Conservation (phyloP, 2,329 filamentous ascomycete genomes). For the Colletotrichum coccodes region DNA sequence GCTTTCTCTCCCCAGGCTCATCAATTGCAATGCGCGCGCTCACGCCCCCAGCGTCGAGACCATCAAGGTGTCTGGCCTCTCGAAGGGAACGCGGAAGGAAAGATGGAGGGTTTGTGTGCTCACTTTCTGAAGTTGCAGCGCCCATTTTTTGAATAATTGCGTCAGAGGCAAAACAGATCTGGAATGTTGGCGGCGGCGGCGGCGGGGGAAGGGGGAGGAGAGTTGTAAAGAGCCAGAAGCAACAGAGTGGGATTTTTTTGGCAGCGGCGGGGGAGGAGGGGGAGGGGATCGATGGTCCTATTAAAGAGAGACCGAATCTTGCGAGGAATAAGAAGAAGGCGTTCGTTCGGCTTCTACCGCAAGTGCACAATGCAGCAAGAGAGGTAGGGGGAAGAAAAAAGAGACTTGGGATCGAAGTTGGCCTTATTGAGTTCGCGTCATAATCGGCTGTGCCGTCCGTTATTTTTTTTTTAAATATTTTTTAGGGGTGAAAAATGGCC, state of each 20-base stretch:
- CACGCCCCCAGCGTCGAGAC: not conserved
- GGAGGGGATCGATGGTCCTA: not conserved
- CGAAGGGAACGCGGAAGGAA: not conserved
- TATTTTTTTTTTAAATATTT: not conserved
- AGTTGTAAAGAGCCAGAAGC: not conserved
- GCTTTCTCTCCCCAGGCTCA: not conserved
- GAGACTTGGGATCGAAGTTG: constrained; percentile 12
- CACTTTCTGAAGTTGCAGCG: constrained; percentile 26
- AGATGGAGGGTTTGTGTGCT: constrained; percentile 9
- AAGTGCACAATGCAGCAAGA: not conserved
- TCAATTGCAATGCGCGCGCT: constrained; percentile 4
- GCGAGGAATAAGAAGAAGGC: not conserved
- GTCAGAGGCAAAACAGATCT: constrained; percentile 15
- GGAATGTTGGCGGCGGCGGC: constrained; percentile 11
- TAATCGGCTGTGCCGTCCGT: constrained; percentile 15
- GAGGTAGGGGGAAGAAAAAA: not conserved
- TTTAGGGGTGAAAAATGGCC: constrained; percentile 21
- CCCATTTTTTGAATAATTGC: constrained; percentile 24
- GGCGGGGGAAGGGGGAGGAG: not conserved
- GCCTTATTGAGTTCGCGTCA: constrained; percentile 30
- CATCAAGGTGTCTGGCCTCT: not conserved
- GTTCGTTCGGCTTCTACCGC: constrained; percentile 14
- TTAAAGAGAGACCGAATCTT: not conserved
- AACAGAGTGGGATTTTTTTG: constrained; percentile 1
- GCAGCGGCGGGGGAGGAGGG: not conserved